Evolutionary conservation across 495 filamentous ascomycete species (phyloP).

Genomic region (Aspergillus baeticus): DNA sequence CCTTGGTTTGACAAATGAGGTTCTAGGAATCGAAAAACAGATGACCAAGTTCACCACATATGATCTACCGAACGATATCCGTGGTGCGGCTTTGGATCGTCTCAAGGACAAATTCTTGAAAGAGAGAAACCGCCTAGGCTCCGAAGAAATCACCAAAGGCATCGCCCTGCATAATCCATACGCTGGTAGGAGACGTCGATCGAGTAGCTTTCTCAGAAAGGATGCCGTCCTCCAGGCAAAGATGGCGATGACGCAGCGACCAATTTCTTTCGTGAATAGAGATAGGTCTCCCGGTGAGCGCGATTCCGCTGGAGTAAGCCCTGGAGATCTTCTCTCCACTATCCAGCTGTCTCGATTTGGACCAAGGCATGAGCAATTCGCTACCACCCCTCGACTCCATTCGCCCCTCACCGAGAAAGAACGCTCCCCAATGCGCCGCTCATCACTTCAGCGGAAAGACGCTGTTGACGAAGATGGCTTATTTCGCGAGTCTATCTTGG

Average conservation of each 20-base stretch:
- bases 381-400: constrained; percentile 24
- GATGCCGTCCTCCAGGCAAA: constrained; percentile 75
- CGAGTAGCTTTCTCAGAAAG: constrained; percentile 73
- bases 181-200: constrained; percentile 62
- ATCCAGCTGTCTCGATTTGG: constrained; percentile 69
- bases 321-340: constrained; percentile 79
- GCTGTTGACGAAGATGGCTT: constrained; percentile 79
- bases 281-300: constrained; percentile 21
- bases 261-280: constrained; percentile 19
- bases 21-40: constrained; percentile 83
- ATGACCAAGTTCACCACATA: constrained; percentile 91
- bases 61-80: constrained; percentile 87
- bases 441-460: constrained; percentile 66
- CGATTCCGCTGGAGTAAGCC: constrained; percentile 50
- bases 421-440: constrained; percentile 54
- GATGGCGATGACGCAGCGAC: constrained; percentile 29
- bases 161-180: constrained; percentile 91
- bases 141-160: constrained; percentile 85
- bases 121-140: constrained; percentile 79
- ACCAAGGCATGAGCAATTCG: constrained; percentile 31
- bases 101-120: constrained; percentile 91
- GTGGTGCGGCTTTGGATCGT: constrained; percentile 77
- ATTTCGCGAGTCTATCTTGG: constrained; percentile 86
- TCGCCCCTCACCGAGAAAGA: constrained; percentile 62
- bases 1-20: constrained; percentile 85